Conservation (phyloP, 495 filamentous ascomycete species). For the Lepidopterella palustris region DNA sequence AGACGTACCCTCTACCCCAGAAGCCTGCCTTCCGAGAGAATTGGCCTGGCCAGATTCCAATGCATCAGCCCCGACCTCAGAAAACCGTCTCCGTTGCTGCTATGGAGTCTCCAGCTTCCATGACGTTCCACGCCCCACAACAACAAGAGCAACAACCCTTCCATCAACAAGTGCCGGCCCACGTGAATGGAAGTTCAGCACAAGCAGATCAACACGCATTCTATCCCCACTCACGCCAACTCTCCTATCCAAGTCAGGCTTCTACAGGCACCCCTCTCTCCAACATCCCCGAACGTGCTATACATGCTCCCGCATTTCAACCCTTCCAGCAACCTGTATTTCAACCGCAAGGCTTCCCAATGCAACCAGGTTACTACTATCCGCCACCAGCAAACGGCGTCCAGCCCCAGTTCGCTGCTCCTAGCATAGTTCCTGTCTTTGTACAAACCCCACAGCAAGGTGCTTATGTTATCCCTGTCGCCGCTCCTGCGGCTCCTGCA, state of each 20-base stretch:
- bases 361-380: constrained; percentile 45
- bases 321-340: constrained; percentile 40
- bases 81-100: constrained; percentile 90
- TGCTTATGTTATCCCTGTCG: constrained; percentile 24
- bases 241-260: constrained; percentile 69
- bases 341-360: constrained; percentile 28
- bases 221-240: constrained; percentile 57
- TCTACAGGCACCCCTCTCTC: constrained; percentile 82
- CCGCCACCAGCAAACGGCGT: constrained; percentile 19
- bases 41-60: constrained; percentile 66
- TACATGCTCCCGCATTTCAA: constrained; percentile 90
- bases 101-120: constrained; percentile 77
- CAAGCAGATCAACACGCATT: constrained; percentile 44
- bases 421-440: constrained; percentile 31
- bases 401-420: constrained; percentile 23
- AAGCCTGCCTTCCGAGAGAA: constrained; percentile 75
- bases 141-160: constrained; percentile 76
- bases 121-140: constrained; percentile 63
- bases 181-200: constrained; percentile 53
- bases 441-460: constrained; percentile 24
- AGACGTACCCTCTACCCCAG: constrained; percentile 52
- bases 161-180: constrained; percentile 79
- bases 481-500: constrained; percentile 34
- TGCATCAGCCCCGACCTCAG: constrained; percentile 94
- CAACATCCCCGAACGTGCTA: constrained; percentile 88